Conservation (phyloP, 1,139 yeast genomes). For the Yamadazyma songkhlaensis region DNA sequence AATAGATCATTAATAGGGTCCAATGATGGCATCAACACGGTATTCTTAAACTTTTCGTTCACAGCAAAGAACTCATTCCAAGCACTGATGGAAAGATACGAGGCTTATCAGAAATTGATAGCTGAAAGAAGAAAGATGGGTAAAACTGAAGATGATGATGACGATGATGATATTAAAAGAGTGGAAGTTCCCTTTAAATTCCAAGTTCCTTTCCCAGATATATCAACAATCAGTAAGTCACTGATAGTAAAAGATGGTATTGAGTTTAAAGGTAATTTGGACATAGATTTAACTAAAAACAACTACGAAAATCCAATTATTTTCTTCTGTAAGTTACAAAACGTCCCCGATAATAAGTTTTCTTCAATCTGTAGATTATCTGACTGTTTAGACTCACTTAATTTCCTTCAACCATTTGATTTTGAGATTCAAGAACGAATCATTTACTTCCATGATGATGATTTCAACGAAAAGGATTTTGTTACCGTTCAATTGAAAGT, state of each 20-base stretch:
- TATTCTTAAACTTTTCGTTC: conserved; percentile 54
- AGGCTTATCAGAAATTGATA: conserved; percentile 18
- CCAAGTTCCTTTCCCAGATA: conserved; percentile 39
- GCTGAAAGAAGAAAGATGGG: conserved; percentile 14
- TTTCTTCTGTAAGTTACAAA: conserved; percentile 7
- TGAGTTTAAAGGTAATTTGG: conserved; percentile 6
- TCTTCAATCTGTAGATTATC: conserved; percentile 63
- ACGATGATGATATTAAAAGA: conserved; percentile 21
- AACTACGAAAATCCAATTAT: conserved; percentile 8
- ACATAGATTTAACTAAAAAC: conserved; percentile 5
- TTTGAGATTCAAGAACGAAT: conserved; percentile 50
- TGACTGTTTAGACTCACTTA: conserved; percentile 32
- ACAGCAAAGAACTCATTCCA: conserved; percentile 31
- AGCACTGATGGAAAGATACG: conserved; percentile 22
- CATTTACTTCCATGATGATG: conserved; percentile 63
- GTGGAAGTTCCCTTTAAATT: conserved; percentile 27
- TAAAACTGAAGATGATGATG: conserved; percentile 18
- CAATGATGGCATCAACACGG: conserved; percentile 51
- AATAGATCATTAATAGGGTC: conserved; percentile 57
- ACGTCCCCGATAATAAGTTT: conserved; percentile 20
- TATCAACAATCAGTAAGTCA: conserved; percentile 18
- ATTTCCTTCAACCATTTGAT: conserved; percentile 5
- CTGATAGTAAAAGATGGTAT: conserved; percentile 25
- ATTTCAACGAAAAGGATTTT: conserved; percentile 54
- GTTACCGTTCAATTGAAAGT: conserved; percentile 49